Percentiles rank a stretch among this genome's conserved stretches.
Evolutionary conservation across 2,329 filamentous ascomycete species (phyloP).

Genomic region (Fusarium domesticum): DNA sequence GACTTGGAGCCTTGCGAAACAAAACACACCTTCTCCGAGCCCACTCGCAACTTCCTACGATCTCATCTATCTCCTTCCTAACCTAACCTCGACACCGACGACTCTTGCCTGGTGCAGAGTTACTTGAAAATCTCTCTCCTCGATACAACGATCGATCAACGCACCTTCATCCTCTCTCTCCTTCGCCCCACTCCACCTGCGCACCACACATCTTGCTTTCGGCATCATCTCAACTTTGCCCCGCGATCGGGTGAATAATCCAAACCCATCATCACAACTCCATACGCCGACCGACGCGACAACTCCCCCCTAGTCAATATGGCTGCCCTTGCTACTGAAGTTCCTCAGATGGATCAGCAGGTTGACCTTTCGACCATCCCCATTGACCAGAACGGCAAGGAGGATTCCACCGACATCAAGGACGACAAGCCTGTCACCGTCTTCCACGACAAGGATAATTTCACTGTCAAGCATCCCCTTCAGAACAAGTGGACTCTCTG

Average conservation of each 20-base stretch:
- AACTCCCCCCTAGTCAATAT: slow-evolving; percentile 29
- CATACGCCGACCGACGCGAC: background rate
- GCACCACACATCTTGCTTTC: slow-evolving; percentile 22
- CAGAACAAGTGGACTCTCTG: slow-evolving; percentile 98
- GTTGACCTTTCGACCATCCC: slow-evolving; percentile 68
- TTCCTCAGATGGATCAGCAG: slow-evolving; percentile 47
- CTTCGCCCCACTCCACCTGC: slow-evolving; percentile 19
- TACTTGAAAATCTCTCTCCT: slow-evolving; percentile 12
- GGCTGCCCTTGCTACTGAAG: slow-evolving; percentile 35
- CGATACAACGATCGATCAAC: slow-evolving; percentile 30
- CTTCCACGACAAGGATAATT: slow-evolving; percentile 98
- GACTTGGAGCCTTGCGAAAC: slow-evolving; percentile 21
- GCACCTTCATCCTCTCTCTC: slow-evolving; percentile 23
- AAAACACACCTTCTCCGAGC: slow-evolving; percentile 16
- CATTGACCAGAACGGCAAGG: slow-evolving; percentile 61
- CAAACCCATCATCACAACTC: background rate
- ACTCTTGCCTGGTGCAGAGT: slow-evolving; percentile 43
- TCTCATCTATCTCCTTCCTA: slow-evolving; percentile 13
- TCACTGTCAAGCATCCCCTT: slow-evolving; percentile 98
- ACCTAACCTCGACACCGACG: slow-evolving; percentile 12
- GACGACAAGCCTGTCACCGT: slow-evolving; percentile 75
- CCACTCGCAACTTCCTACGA: slow-evolving; percentile 21
- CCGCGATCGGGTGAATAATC: slow-evolving; percentile 27
- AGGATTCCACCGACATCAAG: slow-evolving; percentile 49
- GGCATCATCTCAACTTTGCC: slow-evolving; percentile 25